phyloP scores from a whole-genome alignment of 2,329 filamentous ascomycete genomes.

The Verticillium dahliae region DNA sequence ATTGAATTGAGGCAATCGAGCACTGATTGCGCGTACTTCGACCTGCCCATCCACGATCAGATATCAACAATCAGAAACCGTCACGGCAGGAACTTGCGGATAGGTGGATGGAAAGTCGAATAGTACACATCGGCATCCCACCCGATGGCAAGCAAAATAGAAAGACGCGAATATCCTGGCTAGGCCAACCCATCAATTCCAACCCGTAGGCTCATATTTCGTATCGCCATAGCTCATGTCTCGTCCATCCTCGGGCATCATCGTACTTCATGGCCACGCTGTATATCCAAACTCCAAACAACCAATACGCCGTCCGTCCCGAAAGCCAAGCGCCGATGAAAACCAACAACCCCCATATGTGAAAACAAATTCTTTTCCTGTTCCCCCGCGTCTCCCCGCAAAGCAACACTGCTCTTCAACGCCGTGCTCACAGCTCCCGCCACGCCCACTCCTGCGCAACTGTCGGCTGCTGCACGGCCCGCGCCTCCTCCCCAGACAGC shows the following conservation, averaged over 20 bases:
- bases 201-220: neutral
- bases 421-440: neutral
- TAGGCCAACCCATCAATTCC: neutral
- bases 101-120: neutral
- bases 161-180: neutral
- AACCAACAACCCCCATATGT: neutral
- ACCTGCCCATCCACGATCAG: neutral
- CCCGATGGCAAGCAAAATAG: neutral
- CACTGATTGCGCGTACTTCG: too few relatives aligned
- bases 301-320: neutral
- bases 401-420: neutral
- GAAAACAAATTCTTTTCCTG: neutral
- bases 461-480: slow-evolving; percentile 30
- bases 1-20: too few relatives aligned
- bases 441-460: slow-evolving; percentile 33
- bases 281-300: neutral
- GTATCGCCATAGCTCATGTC: neutral
- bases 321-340: neutral
- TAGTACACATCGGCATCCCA: neutral
- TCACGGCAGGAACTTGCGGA: neutral
- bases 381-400: neutral
- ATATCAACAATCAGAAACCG: neutral
- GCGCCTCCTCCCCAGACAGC: slow-evolving; percentile 28
- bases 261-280: neutral
- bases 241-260: neutral